These are phyloP conservation scores for Gremmenia infestans DNA, from an alignment of 2,329 filamentous ascomycete genomes.

Conservation along the genomic window DNA sequence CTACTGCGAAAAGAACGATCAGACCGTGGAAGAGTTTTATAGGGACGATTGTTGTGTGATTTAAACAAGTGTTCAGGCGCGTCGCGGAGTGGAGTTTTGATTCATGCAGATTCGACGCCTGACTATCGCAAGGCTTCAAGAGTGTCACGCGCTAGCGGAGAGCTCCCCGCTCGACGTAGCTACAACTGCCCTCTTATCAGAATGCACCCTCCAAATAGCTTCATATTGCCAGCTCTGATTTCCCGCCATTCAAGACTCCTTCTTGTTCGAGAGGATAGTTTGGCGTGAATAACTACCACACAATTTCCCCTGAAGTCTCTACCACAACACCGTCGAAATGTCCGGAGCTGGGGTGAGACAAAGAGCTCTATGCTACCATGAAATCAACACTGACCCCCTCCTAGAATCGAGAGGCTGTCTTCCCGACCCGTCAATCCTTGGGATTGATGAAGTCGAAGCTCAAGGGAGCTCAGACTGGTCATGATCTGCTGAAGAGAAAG, in stretches of 20 bases:
- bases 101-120: constrained; percentile 12
- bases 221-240: constrained; percentile 13
- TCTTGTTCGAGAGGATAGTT: background rate
- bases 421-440: constrained; percentile 94
- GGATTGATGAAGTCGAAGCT: constrained; percentile 97
- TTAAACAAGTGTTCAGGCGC: constrained; percentile 11
- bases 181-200: background rate
- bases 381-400: constrained; percentile 17
- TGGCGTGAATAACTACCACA: background rate
- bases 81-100: constrained; percentile 17
- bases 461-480: constrained; percentile 86
- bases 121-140: constrained; percentile 3
- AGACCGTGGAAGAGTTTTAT: constrained; percentile 15
- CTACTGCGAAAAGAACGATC: constrained; percentile 23
- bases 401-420: constrained; percentile 92
- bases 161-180: constrained; percentile 16
- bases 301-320: background rate
- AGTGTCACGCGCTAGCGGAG: background rate
- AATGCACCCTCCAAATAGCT: constrained; percentile 4
- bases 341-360: constrained; percentile 46
- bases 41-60: constrained; percentile 6
- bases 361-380: constrained; percentile 7
- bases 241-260: background rate
- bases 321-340: constrained; percentile 35
- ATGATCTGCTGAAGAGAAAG: constrained; percentile 94